phyloP scores from a whole-genome alignment of 2,329 filamentous ascomycete species.

The Elsinoe batatas region DNA sequence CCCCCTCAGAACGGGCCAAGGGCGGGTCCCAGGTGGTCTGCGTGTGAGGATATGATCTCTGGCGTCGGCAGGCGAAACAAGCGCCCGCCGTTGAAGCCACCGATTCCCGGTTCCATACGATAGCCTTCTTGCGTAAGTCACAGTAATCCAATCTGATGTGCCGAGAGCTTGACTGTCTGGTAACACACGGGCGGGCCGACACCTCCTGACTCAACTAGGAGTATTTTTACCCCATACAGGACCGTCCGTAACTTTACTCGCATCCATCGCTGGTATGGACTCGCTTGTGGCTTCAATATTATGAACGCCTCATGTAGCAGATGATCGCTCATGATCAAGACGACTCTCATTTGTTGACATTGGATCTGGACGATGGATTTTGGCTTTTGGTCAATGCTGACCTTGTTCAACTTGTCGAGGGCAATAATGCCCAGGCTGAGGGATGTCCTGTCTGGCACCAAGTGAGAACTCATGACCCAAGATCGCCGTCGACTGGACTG shows the following conservation, averaged over 20 bases:
- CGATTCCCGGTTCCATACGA: constrained; percentile 2
- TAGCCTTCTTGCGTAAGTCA: not conserved
- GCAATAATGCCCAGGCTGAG: constrained; percentile 1
- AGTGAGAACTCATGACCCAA: not conserved
- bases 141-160: constrained; percentile 6
- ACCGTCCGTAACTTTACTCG: not conserved
- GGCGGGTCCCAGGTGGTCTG: not conserved
- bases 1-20: constrained; percentile 6
- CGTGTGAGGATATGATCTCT: not conserved
- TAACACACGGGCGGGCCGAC: constrained; percentile 2
- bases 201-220: not conserved
- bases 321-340: not conserved
- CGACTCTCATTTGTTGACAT: not conserved
- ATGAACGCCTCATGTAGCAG: not conserved
- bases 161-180: not conserved
- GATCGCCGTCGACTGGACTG: not conserved
- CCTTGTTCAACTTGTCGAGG: not conserved
- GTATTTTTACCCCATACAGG: constrained; percentile 1
- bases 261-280: not conserved
- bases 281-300: constrained; percentile 2
- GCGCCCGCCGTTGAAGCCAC: constrained; percentile 5
- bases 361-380: not conserved
- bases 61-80: constrained; percentile 2
- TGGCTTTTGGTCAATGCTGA: not conserved
- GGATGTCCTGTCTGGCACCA: constrained; percentile 1